Evolutionary conservation across 176 grass and related monocot genomes (phyloP).

Genomic region (Melocanna baccifera): DNA sequence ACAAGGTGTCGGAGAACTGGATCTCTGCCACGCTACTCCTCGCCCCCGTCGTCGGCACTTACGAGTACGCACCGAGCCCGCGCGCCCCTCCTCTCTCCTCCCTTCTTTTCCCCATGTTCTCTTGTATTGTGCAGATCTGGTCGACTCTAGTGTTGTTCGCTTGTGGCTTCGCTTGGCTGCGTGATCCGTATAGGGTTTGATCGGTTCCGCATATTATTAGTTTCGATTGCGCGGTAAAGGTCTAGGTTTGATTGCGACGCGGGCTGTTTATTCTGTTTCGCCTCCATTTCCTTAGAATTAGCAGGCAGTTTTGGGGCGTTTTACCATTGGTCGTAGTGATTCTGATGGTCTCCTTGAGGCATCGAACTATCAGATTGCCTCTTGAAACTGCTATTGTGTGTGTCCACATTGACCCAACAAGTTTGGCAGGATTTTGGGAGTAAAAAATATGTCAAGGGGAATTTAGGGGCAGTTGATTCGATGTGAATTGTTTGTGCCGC

Average conservation of each 20-base stretch:
- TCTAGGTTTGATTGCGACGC: neutral
- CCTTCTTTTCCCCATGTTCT: neutral
- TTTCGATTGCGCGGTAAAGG: neutral
- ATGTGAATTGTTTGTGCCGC: neutral
- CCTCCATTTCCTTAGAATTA: neutral
- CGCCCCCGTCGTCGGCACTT: conserved; percentile 74
- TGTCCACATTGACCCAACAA: neutral
- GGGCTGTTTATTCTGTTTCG: neutral
- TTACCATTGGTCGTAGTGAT: neutral
- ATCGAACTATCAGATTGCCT: neutral
- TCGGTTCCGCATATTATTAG: neutral
- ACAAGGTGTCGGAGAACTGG: conserved; percentile 99
- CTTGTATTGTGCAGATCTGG: neutral
- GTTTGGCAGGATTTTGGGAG: neutral
- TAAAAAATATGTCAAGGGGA: neutral
- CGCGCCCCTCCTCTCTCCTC: too few relatives aligned
- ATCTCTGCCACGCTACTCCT: conserved; percentile 83
- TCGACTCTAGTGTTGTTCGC: neutral
- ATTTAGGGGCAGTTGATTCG: neutral
- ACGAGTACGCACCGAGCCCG: conserved; percentile 46
- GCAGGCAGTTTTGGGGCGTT: neutral
- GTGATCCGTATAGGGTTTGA: neutral
- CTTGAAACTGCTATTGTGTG: neutral
- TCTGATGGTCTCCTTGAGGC: neutral
- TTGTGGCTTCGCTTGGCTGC: neutral